A percentile compares a stretch with the other conserved stretches of the same genome.
phyloP scores from a whole-genome alignment of 495 filamentous ascomycete genomes.

The Tuber calosporum region DNA sequence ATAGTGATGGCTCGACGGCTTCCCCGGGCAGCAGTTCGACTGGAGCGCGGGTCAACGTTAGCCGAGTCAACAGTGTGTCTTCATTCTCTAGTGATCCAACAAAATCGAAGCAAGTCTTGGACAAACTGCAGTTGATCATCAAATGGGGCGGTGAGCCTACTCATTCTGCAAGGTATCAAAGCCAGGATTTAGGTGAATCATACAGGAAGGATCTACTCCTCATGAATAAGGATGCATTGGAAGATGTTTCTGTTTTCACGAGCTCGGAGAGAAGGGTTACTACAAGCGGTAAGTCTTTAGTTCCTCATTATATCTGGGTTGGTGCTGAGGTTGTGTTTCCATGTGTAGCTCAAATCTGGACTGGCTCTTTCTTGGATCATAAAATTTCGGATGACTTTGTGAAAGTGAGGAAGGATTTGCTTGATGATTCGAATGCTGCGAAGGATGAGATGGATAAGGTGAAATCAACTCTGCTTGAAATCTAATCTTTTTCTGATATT shows the following conservation, averaged over 20 bases:
- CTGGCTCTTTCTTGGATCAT: slow-evolving; percentile 76
- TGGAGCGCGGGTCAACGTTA: slow-evolving; percentile 17
- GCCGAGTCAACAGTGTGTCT: slow-evolving; percentile 23
- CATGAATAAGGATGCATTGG: slow-evolving; percentile 84
- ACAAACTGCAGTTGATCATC: slow-evolving; percentile 94
- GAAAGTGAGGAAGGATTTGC: slow-evolving; percentile 80
- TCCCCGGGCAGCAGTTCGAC: neutral
- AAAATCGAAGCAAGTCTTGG: slow-evolving; percentile 46
- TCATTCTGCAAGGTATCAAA: slow-evolving; percentile 91
- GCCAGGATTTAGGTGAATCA: slow-evolving; percentile 85
- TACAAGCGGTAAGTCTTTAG: slow-evolving; percentile 60
- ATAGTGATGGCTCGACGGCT: slow-evolving; percentile 1
- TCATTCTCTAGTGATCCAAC: slow-evolving; percentile 17
- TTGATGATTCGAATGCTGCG: slow-evolving; percentile 97
- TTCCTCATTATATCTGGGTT: slow-evolving; percentile 1
- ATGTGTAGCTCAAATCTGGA: slow-evolving; percentile 78
- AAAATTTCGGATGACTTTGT: slow-evolving; percentile 78
- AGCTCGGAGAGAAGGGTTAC: slow-evolving; percentile 91
- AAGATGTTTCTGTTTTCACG: slow-evolving; percentile 85
- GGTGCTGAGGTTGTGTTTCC: slow-evolving; percentile 30
- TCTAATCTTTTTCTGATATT: slow-evolving; percentile 8
- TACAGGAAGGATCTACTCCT: slow-evolving; percentile 91
- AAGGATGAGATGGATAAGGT: slow-evolving; percentile 97
- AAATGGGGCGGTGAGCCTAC: slow-evolving; percentile 99
- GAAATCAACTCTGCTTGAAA: neutral